Evolutionary conservation across 805 yeast species (phyloP).

Genomic region (Zygosaccharomyces siamensis): DNA sequence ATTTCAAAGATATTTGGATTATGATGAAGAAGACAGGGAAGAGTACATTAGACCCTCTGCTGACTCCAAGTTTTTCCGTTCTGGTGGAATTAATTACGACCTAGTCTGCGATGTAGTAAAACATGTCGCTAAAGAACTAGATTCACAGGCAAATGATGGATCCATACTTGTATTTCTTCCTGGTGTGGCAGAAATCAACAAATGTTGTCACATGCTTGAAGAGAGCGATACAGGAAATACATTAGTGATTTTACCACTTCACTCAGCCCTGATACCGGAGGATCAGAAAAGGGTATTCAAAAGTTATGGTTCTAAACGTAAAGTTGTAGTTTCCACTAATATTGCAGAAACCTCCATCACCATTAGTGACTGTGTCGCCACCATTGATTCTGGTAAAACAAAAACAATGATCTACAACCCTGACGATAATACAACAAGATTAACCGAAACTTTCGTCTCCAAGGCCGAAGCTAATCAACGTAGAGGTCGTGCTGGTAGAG

Average conservation of each 20-base stretch:
- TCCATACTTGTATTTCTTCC: slow-evolving; percentile 83
- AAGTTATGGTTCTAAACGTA: slow-evolving; percentile 54
- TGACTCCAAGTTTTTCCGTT: slow-evolving; percentile 58
- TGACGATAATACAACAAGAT: slow-evolving; percentile 57
- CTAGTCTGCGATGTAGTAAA: slow-evolving; percentile 54
- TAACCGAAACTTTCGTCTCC: slow-evolving; percentile 82
- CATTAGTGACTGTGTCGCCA: slow-evolving; percentile 90
- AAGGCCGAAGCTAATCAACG: slow-evolving; percentile 86
- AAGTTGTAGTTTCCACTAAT: slow-evolving; percentile 84
- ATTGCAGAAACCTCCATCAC: slow-evolving; percentile 97
- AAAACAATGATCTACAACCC: slow-evolving; percentile 73
- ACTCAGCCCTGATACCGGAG: slow-evolving; percentile 76
- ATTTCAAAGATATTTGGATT: slow-evolving; percentile 16
- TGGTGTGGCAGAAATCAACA: slow-evolving; percentile 82
- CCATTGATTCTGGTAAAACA: slow-evolving; percentile 81
- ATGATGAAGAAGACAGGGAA: slow-evolving; percentile 29
- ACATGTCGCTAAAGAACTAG: slow-evolving; percentile 48
- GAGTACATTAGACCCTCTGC: slow-evolving; percentile 52
- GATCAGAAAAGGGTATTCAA: slow-evolving; percentile 79
- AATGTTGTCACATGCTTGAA: slow-evolving; percentile 39
- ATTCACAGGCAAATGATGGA: slow-evolving; percentile 45
- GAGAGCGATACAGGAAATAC: slow-evolving; percentile 11
- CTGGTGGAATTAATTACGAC: slow-evolving; percentile 71
- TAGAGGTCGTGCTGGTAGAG: slow-evolving; percentile 98
- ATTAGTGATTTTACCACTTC: slow-evolving; percentile 64